Percentiles rank a stretch among this genome's conserved stretches.
Conservation (phyloP, 2,329 filamentous ascomycete genomes). For the Xylariaceae sp. region DNA sequence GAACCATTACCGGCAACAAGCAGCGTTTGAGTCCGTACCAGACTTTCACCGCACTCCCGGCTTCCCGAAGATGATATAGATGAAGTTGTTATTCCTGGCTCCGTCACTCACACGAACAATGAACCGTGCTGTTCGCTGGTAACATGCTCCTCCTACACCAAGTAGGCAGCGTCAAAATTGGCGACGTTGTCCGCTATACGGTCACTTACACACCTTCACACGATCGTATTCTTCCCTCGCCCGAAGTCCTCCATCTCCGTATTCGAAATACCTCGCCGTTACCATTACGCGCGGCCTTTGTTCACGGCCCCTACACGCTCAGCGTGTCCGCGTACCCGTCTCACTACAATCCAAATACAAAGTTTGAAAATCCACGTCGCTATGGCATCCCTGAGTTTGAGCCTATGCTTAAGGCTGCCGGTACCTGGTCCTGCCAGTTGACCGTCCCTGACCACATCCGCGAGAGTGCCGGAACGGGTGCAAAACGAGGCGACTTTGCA, state of each 20-base stretch:
- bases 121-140: conserved; percentile 14
- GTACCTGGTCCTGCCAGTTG: conserved; percentile 76
- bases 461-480: conserved; percentile 52
- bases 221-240: conserved; percentile 86
- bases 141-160: conserved; percentile 89
- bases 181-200: conserved; percentile 87
- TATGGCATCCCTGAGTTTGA: conserved; percentile 88
- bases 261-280: conserved; percentile 91
- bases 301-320: conserved; percentile 91
- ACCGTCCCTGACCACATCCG: conserved; percentile 75
- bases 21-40: not conserved
- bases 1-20: no score
- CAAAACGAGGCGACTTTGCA: conserved; percentile 45
- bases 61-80: not conserved
- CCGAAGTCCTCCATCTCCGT: conserved; percentile 73
- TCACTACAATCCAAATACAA: conserved; percentile 76
- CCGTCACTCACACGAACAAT: conserved; percentile 2
- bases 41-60: not conserved
- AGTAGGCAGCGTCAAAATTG: conserved; percentile 85
- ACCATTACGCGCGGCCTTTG: conserved; percentile 86
- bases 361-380: conserved; percentile 63
- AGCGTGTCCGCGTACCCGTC: conserved; percentile 82
- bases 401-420: conserved; percentile 92
- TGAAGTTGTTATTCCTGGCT: not conserved
- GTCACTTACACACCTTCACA: conserved; percentile 85